These are phyloP conservation scores for Solanum paucissectum DNA, from an alignment of 257 asterid genomes.

Conservation along the genomic window DNA sequence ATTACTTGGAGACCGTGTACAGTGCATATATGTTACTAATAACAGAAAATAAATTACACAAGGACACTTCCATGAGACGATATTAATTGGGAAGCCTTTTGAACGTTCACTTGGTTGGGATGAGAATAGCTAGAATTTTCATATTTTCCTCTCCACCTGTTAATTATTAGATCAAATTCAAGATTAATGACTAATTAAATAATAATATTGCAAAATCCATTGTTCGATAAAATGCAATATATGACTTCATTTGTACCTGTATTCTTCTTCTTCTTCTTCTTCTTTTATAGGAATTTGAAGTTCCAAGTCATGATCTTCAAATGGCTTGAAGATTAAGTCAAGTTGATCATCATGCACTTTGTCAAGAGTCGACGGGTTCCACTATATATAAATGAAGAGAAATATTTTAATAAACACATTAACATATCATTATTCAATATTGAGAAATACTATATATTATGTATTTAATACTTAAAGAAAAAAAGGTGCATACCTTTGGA, in stretches of 20 bases:
- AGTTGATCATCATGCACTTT: constrained; percentile 16
- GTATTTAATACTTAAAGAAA: background rate
- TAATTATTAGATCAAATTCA: background rate
- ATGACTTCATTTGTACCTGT: background rate
- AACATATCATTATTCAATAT: background rate
- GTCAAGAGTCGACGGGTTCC: constrained; percentile 15
- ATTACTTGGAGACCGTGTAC: background rate
- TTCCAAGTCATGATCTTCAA: background rate
- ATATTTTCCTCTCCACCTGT: background rate
- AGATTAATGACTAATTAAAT: background rate
- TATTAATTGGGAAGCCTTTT: background rate
- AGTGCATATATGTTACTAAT: background rate
- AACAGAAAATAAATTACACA: background rate
- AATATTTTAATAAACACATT: background rate
- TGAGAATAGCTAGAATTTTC: background rate
- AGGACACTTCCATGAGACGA: background rate
- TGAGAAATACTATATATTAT: background rate
- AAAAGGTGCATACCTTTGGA: background rate
- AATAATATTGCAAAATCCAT: background rate
- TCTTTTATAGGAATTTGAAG: background rate
- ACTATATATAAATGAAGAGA: background rate
- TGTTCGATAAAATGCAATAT: background rate
- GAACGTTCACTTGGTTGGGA: background rate
- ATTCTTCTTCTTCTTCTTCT: background rate
- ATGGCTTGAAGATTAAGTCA: background rate